Base-by-base conservation (phyloP, 2,329 filamentous ascomycete species). In the Paraconiothyrium brasiliense region DNA sequence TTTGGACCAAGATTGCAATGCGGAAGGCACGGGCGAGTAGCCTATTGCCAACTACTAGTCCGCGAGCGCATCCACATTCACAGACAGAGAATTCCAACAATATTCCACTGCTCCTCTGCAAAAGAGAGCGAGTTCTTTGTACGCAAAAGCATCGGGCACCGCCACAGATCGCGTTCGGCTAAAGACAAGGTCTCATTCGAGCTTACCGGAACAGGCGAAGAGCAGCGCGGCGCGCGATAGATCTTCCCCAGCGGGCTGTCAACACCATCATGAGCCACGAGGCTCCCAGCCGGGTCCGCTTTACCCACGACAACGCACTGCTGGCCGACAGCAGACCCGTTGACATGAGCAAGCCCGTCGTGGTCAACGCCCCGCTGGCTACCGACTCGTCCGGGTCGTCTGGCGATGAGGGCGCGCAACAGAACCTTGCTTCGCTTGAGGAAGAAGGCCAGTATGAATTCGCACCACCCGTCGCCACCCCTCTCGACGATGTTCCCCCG, bases 341-440 rank as follows among this genome's bases (percentile, higher is more conserved):
- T 62, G 70, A 72, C 68, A 70, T 67, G 63, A 65, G 63, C 64
- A 73, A 67, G 67, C 72, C 73, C 41, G 62, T 75, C 34, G 72
- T 74, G 41, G 70, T 71, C 62, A 77, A 77, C 57, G 71, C 62
- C 41, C 74, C 60, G 37, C 60, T 78, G 64, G 79, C 77, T 35
- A 72, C 67, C 66, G 83, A 86, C 68, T 83, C 82, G 41, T 85
- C 85, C 50, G 82, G 79, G 61, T 84, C 84, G 47, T 80, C 79
- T 52, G 76, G 79, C 52, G 72, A 73, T 46, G 77, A 80, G 65
- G 83, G 83, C 68, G 78, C 78, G 62, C 79, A 78, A 69, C 84
- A 87, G 68, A 81, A 78, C 51, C 82, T 84, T 54, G 84, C 80
- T 37, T 80, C 78, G 43, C 75, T 85, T 58, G 72, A 74, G 63